Evolutionary conservation across 2,329 filamentous ascomycete species (phyloP).

Genomic region (Venturiaceae sp.): DNA sequence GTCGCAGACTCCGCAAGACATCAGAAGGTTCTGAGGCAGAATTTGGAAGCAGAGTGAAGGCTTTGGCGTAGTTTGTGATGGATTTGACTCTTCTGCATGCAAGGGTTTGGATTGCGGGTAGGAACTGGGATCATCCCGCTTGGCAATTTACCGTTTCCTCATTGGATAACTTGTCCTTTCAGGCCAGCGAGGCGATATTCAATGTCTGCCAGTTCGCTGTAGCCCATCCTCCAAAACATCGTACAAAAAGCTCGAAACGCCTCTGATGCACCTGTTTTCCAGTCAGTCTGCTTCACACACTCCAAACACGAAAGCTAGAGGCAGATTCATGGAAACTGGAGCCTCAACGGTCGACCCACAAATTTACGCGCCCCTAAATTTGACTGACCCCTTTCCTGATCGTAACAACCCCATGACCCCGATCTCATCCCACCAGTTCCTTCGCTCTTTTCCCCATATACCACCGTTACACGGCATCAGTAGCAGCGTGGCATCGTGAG

Average conservation of each 20-base stretch:
- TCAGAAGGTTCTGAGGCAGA: background rate
- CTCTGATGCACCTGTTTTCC: too few relatives aligned
- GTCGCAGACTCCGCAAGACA: background rate
- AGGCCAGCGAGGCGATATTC: too few relatives aligned
- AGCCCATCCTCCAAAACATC: too few relatives aligned
- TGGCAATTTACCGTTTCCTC: background rate
- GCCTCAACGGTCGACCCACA: background rate
- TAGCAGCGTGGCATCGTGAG: background rate
- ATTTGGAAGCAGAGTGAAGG: background rate
- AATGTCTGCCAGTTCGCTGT: too few relatives aligned
- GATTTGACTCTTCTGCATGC: background rate
- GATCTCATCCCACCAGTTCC: background rate
- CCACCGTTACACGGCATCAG: background rate
- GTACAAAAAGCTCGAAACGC: too few relatives aligned
- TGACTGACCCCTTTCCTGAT: background rate
- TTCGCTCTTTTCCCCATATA: too few relatives aligned
- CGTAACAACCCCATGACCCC: background rate
- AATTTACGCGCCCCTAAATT: background rate
- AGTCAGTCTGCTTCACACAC: too few relatives aligned
- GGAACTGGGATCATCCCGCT: background rate
- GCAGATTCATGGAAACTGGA: background rate
- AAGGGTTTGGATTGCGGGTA: background rate
- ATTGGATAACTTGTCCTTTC: background rate
- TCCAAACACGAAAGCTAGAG: background rate
- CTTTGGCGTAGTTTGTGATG: background rate